Conservation (phyloP, 176 grass and related monocot genomes). For the Zea mays region DNA sequence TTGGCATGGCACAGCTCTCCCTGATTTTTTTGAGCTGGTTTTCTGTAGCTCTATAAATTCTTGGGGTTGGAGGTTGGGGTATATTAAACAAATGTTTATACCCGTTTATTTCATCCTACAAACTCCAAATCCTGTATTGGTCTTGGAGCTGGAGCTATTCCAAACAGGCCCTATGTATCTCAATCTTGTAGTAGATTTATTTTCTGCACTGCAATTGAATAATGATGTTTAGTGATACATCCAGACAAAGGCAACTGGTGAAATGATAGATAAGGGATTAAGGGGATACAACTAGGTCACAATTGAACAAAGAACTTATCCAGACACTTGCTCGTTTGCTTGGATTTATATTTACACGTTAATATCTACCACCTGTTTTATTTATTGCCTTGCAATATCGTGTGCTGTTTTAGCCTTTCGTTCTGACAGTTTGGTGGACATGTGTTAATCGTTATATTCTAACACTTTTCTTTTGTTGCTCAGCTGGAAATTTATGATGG, state of each 20-base stretch:
- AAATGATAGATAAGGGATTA: not conserved
- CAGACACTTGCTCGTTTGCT: not conserved
- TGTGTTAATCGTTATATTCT: conserved; percentile 8
- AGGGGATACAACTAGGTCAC: conserved; percentile 2
- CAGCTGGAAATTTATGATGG: conserved; percentile 92
- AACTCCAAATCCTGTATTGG: not conserved
- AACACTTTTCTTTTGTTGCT: conserved; percentile 30
- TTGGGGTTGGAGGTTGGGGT: not conserved
- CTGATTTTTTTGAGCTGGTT: too few relatives aligned
- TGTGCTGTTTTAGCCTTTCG: not conserved
- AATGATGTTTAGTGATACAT: conserved; percentile 15
- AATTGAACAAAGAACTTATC: not conserved
- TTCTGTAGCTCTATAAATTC: not conserved
- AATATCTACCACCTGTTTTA: conserved; percentile 1
- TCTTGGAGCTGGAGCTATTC: not conserved
- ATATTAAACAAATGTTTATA: not conserved
- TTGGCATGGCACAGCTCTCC: not conserved
- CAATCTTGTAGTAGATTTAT: not conserved
- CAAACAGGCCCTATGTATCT: too few relatives aligned
- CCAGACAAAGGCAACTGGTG: not conserved
- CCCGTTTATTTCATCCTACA: not conserved
- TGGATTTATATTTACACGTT: conserved; percentile 16
- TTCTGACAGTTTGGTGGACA: not conserved
- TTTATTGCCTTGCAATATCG: not conserved
- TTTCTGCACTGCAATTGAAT: not conserved